Evolutionary conservation across 192 early-diverging fungal genomes (phyloP).

Genomic region (Coemansia furcata): DNA sequence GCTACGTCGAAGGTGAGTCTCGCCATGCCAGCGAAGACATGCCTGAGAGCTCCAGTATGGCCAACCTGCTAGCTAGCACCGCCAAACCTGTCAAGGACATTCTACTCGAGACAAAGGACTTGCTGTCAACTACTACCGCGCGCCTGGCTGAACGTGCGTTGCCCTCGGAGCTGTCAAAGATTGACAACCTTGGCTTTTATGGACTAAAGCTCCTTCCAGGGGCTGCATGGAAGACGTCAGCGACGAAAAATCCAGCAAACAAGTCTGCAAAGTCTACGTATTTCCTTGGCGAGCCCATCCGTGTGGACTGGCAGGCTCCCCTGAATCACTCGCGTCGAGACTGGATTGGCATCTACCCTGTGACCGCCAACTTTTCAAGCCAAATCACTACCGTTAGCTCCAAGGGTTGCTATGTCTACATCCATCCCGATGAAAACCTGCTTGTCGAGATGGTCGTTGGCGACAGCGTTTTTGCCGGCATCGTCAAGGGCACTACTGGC

Average conservation of each 20-base stretch:
- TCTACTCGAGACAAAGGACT: constrained; percentile 57
- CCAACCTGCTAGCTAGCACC: constrained; percentile 58
- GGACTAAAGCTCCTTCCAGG: constrained; percentile 29
- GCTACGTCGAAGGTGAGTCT: background rate
- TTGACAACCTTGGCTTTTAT: constrained; percentile 25
- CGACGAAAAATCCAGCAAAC: background rate
- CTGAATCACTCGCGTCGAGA: constrained; percentile 69
- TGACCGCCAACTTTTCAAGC: constrained; percentile 69
- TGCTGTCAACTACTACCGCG: constrained; percentile 47
- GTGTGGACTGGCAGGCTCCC: constrained; percentile 73
- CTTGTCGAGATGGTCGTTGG: constrained; percentile 57
- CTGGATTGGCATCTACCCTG: constrained; percentile 92
- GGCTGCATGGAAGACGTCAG: constrained; percentile 18
- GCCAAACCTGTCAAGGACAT: constrained; percentile 61
- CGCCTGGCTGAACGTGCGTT: constrained; percentile 42
- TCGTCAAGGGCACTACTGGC: constrained; percentile 31
- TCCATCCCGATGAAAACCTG: constrained; percentile 55
- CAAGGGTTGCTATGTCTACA: constrained; percentile 67
- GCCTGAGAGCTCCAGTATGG: constrained; percentile 18
- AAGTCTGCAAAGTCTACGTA: constrained; percentile 37
- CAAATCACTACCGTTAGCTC: constrained; percentile 78
- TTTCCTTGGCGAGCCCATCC: constrained; percentile 75
- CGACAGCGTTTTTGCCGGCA: constrained; percentile 50
- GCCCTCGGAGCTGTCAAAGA: constrained; percentile 37
- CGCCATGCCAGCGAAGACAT: background rate